phyloP scores from a whole-genome alignment of 73 alveolate species.

The Paramecium octaurelia region DNA sequence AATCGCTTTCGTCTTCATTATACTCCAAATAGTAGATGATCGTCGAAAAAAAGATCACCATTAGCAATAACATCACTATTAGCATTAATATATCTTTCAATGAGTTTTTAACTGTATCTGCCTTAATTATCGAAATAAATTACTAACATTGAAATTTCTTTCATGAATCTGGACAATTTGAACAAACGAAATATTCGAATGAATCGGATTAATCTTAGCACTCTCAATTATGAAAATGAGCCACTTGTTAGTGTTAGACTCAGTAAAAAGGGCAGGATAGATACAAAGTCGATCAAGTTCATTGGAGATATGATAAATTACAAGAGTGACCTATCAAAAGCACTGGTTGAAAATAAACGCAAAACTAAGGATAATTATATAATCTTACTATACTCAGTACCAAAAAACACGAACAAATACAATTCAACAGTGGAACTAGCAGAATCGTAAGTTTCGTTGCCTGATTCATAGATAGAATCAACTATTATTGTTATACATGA shows the following conservation, averaged over 20 bases:
- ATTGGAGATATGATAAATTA: conserved; percentile 26
- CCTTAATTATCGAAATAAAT: not conserved
- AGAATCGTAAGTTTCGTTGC: not conserved
- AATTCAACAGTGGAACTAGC: not conserved
- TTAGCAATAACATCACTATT: not conserved
- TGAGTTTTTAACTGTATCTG: conserved; percentile 16
- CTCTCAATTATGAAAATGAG: not conserved
- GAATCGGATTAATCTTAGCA: not conserved
- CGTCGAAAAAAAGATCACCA: conserved; percentile 46
- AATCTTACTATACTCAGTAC: not conserved
- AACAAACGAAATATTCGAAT: not conserved
- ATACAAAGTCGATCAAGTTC: not conserved
- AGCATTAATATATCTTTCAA: not conserved
- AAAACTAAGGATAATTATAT: not conserved
- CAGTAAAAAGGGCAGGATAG: not conserved
- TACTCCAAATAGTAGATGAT: conserved; percentile 49
- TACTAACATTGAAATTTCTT: conserved; percentile 19
- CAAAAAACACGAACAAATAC: not conserved
- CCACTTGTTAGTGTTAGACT: not conserved
- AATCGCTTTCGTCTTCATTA: not conserved
- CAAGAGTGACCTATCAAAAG: not conserved
- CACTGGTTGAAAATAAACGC: not conserved
- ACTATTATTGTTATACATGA: not conserved
- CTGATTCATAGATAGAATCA: not conserved
- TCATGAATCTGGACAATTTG: conserved; percentile 1